Base-by-base conservation (phyloP, 352 stramenopile genomes). In the Globisporangium solare region DNA sequence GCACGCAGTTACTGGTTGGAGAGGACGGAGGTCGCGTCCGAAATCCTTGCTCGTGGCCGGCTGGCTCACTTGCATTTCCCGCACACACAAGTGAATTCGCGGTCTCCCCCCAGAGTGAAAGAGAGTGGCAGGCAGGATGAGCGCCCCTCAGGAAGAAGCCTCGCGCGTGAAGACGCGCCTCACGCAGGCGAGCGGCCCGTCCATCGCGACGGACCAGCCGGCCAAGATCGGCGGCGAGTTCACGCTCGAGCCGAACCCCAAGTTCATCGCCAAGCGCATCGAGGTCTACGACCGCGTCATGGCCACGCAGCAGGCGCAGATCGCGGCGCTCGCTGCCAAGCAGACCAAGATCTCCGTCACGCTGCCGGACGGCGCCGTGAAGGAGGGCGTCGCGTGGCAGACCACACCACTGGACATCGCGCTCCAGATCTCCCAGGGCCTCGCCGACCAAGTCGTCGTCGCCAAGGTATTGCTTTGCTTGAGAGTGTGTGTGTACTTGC, bases 391-490 rank as follows among this genome's bases (percentile, higher is more conserved):
- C 11, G 90, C 88, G 17, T 98, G 85, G 76, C 78, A 97, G 71
- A 99, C 96, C 47, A 98, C 96, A 54, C 97, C 97, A 10, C 90
- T 98, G 67, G 95, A 98, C 71, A 94, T 99, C 47, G 97, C 97
- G 18, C 76, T 82, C 43, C 73, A 49, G 55, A 99, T 99, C 70
- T 98, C 87, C 54, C 94, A 98, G 71, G 93, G 95, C 32, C 79
- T 99, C 39, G 96, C 97, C 1, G 93, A 99, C 68, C 71, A 82
- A 47, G 72, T 94, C 18, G 82, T 96, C 6, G 95, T 99, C 13
- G 97, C 97, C 14, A 63, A 63, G 57, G 57, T 63, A 58, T 13
- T 43, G 39, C 39, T 43, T 41, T 15, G 15, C 17, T 15, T 39
- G 14, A 6, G 27, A 35, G 27, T 35, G 3, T 35, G 27, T 6